Evolutionary conservation across 176 grass and related monocot genomes (phyloP).

Genomic region (Cenchrus purpureus): DNA sequence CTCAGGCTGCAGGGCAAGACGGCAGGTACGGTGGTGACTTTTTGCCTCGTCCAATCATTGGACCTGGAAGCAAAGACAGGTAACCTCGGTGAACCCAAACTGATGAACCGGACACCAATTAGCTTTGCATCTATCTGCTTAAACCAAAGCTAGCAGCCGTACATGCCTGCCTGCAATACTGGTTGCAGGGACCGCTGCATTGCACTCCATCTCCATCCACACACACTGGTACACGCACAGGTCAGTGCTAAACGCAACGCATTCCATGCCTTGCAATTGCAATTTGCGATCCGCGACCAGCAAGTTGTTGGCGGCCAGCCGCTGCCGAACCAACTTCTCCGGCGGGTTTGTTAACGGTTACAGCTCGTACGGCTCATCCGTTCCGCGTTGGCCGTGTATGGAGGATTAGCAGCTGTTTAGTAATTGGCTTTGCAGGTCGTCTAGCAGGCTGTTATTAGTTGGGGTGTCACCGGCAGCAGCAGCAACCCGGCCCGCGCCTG

Average conservation of each 20-base stretch:
- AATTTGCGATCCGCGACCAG: background rate
- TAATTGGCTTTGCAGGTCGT: background rate
- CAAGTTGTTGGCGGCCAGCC: background rate
- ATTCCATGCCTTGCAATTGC: constrained; percentile 7
- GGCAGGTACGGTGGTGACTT: too few species aligned
- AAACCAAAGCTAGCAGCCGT: constrained; percentile 4
- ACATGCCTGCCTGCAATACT: background rate
- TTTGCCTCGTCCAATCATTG: background rate
- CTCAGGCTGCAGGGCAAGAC: background rate
- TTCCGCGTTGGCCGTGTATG: constrained; percentile 2
- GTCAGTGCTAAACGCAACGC: background rate
- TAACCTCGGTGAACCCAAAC: too few species aligned
- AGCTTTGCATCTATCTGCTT: background rate
- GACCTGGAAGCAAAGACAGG: background rate
- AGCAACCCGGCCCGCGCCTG: background rate
- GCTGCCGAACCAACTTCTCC: background rate
- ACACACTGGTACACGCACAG: background rate
- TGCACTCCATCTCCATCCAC: too few species aligned
- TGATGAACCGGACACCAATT: background rate
- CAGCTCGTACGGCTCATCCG: background rate
- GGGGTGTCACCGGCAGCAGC: constrained; percentile 28
- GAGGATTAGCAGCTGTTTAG: background rate
- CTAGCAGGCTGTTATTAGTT: background rate
- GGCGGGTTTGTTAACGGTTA: constrained; percentile 28
- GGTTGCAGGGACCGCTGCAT: constrained; percentile 4